Evolutionary conservation across 2,329 filamentous ascomycete genomes (phyloP), one percentile per base, ranked within the genome.

Genomic region (Neofusicoccum kwambonambiense): DNA sequence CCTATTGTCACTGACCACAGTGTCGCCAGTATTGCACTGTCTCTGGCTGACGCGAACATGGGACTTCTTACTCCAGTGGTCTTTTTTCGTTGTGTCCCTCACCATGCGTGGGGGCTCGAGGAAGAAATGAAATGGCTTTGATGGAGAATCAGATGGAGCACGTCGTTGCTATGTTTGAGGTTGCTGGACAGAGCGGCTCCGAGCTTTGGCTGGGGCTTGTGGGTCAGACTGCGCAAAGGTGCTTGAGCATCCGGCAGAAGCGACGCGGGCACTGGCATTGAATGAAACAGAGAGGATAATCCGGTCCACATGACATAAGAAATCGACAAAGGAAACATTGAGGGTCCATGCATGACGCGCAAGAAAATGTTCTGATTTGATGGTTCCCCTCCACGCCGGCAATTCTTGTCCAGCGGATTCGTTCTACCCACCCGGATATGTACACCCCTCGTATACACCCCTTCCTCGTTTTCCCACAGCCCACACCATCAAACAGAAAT

Each of bases 21-120:
- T 91, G 88, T 90, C 87, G 86, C 84, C 82, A 83, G 87, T 87
- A 86, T 89, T 85, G 87, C 89, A 91, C 89, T 91, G 85, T 81
- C 83, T 86, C 87, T 83, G 82, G 86, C 86, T 77, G 87, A 90
- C 83, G 89, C 89, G 86, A 90, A 83, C 68, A 31, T 31, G 27
- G 27, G 6, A 7, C 27, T 31, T 7, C 6, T 31, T 31, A 1
- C 27, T 7, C n/a, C 44, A 45, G 34, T 13, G 11, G n/a, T 19
- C 3, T n/a, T 49, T 52, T 56, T 56, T 73, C 74, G 72, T 72
- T 75, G 69, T 57, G 71, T 65, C 52, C 56, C 68, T 62, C 62
- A 65, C 67, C 60, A 65, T 68, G 64, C 64, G 68, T 64, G 57
- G 66, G 64, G 35, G 6, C 62, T 70, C 68, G 70, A 70, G 69